Conservation (phyloP, 2,329 filamentous ascomycete genomes). For the Colletotrichum tamarilloi region DNA sequence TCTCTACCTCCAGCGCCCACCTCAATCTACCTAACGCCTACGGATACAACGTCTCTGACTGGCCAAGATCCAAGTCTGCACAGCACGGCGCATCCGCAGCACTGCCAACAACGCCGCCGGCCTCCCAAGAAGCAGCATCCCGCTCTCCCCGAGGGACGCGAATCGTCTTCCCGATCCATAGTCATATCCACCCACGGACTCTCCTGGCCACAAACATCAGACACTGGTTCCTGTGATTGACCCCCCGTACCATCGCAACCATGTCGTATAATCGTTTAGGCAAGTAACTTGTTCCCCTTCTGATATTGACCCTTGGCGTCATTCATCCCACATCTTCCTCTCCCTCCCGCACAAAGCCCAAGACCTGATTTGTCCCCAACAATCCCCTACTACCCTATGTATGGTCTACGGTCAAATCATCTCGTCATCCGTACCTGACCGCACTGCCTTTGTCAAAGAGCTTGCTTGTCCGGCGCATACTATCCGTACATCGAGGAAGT, state of each 20-base stretch:
- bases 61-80: constrained; percentile 23
- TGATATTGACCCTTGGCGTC: constrained; percentile 34
- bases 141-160: constrained; percentile 24
- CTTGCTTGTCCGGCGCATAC: constrained; percentile 6
- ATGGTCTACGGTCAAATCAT: constrained; percentile 3
- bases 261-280: constrained; percentile 83
- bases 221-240: constrained; percentile 34
- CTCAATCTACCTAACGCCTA: constrained; percentile 1
- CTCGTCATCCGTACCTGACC: constrained; percentile 5
- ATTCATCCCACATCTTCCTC: constrained; percentile 33
- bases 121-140: constrained; percentile 19
- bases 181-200: constrained; percentile 31
- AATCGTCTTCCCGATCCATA: constrained; percentile 33
- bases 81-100: constrained; percentile 29
- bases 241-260: constrained; percentile 41
- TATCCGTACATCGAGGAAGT: background rate
- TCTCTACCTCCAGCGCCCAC: background rate
- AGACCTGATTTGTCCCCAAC: constrained; percentile 18
- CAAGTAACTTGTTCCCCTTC: constrained; percentile 56
- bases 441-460: constrained; percentile 27
- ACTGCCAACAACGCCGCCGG: constrained; percentile 19
- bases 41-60: constrained; percentile 1
- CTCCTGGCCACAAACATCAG: constrained; percentile 35
- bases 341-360: constrained; percentile 25
- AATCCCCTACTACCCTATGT: background rate